These are phyloP conservation scores for Starmerella bombi DNA, from an alignment of 805 yeast genomes.

Conservation along the genomic window DNA sequence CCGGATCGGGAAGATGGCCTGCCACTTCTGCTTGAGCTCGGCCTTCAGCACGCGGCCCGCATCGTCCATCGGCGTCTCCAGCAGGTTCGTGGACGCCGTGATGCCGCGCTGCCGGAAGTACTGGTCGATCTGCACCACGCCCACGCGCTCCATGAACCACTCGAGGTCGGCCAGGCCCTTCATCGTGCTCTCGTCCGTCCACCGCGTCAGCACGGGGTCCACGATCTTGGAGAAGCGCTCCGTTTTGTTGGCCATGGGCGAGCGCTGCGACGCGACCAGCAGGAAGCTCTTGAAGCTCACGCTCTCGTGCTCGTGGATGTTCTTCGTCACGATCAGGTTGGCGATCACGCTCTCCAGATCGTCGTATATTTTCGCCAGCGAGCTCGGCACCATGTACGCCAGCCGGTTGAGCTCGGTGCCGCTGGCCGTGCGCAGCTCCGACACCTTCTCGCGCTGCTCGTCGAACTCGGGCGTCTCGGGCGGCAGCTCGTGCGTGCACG, in stretches of 20 bases:
- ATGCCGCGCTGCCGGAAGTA: conserved; percentile 78
- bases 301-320: conserved; percentile 77
- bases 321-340: conserved; percentile 49
- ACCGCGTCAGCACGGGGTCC: conserved; percentile 81
- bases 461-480: conserved; percentile 40
- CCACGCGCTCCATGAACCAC: conserved; percentile 97
- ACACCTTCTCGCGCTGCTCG: conserved; percentile 62
- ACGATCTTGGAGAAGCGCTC: conserved; percentile 76
- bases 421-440: conserved; percentile 80
- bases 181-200: conserved; percentile 86
- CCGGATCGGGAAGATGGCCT: conserved; percentile 84
- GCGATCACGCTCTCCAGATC: conserved; percentile 76
- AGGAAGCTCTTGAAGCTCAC: conserved; percentile 89
- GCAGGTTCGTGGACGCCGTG: conserved; percentile 56
- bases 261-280: conserved; percentile 78
- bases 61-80: conserved; percentile 79
- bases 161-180: conserved; percentile 80
- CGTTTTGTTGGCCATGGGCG: conserved; percentile 45
- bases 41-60: conserved; percentile 64
- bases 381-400: conserved; percentile 90
- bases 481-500: conserved; percentile 74
- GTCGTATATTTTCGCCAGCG: conserved; percentile 62
- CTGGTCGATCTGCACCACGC: conserved; percentile 84
- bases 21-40: conserved; percentile 81
- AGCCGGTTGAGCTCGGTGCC: conserved; percentile 90